Base-by-base conservation (phyloP, 1,139 yeast genomes). In the Suhomyces bokatorum region DNA sequence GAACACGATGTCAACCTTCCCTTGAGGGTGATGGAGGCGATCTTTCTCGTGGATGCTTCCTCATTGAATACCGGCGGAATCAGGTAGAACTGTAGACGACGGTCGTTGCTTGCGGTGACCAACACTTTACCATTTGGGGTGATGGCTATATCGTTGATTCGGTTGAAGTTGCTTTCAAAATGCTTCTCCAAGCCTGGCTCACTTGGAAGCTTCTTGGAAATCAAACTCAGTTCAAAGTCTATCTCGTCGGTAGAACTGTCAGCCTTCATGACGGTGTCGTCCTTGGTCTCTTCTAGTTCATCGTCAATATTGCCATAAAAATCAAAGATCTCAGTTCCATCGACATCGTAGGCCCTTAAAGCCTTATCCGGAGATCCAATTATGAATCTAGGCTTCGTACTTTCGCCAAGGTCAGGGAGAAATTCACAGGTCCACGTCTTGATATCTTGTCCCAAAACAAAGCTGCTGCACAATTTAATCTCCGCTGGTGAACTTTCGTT, bases 321-420 rank as follows among this genome's bases (percentile, higher is more conserved):
- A 51, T 74, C 78, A 54, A 71, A 70, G 11, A 73, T 51, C 47
- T 73, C 77, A 3, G 53, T 55, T 6, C 79, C 78, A 17, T 66
- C 63, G 20, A 78, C 56, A 53, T 83, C 80, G 68, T 78, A 87
- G 12, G 86, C 75, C 29, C 80, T 77, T 46, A 89, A 76, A 39
- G 80, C 83, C 51, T 83, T 82, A 60, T 88, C 97, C 0, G 91
- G 89, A 1, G 93, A 82, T 0, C 95, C 95, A 16, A 86, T 72
- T 10, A 88, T 73, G 50, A 87, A 84, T 46, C 75, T 77, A 17
- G 82, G 78, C 2, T 52, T 46, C 10, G 48, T 9, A 32, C 43
- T 69, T 63, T 16, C 39, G 12, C 34, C 44, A 11, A 39, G 44
- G 22, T 44, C 43, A 1, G 88, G 89, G 35, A 85, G 66, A 81